phyloP scores from a whole-genome alignment of 495 filamentous ascomycete genomes.

The Friedmanniomyces endolithicus region DNA sequence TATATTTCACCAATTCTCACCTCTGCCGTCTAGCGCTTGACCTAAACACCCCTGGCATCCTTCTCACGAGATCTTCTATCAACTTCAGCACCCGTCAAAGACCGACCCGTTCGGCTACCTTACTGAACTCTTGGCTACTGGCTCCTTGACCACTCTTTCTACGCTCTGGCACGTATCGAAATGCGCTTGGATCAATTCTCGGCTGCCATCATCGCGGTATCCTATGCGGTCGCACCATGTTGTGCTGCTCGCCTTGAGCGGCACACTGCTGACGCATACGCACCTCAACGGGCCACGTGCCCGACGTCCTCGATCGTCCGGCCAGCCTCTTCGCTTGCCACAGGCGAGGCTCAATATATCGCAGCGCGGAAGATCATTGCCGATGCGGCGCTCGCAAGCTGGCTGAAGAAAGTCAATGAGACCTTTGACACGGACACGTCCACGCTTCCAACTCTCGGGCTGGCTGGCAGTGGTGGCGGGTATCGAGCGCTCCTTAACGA shows the following conservation, averaged over 20 bases:
- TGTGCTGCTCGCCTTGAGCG: neutral
- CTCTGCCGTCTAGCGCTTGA: too few species aligned
- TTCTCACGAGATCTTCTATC: too few species aligned
- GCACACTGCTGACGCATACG: conserved; percentile 19
- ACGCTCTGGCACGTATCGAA: too few species aligned
- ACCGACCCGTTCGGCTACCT: too few species aligned
- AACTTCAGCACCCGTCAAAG: too few species aligned
- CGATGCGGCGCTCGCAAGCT: conserved; percentile 24
- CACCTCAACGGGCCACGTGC: conserved; percentile 19
- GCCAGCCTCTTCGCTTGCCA: conserved; percentile 18
- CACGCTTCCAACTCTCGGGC: conserved; percentile 21
- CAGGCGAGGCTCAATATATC: conserved; percentile 25
- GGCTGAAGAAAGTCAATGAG: conserved; percentile 27
- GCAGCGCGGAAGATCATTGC: conserved; percentile 26
- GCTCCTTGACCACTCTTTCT: too few species aligned
- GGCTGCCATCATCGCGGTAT: neutral
- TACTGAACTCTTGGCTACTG: too few species aligned
- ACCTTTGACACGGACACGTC: conserved; percentile 24
- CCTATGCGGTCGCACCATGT: neutral
- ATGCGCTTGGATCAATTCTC: neutral
- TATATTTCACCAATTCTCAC: too few species aligned
- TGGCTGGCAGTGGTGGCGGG: conserved; percentile 38
- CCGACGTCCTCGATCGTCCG: conserved; percentile 24
- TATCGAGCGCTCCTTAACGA: conserved; percentile 33
- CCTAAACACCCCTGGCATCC: too few species aligned